These are phyloP conservation scores for Hysterangium stoloniferum DNA, from an alignment of 768 basidiomycete genomes.

Conservation along the genomic window DNA sequence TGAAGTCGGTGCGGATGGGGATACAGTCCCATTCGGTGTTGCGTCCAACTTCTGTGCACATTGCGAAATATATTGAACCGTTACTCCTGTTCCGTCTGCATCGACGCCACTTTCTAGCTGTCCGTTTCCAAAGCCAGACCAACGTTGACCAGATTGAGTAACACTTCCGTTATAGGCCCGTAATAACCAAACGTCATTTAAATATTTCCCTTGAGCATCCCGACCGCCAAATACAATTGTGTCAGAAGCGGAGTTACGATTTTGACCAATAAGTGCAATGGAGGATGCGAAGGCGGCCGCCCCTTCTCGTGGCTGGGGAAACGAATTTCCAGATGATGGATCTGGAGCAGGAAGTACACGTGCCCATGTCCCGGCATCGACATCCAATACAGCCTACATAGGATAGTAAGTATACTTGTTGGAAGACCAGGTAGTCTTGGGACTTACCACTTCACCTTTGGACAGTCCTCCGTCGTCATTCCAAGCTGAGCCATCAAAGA, in stretches of 20 bases:
- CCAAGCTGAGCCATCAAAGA: constrained; percentile 58
- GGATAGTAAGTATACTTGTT: neutral
- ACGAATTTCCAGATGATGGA: constrained; percentile 46
- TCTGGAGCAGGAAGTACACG: constrained; percentile 71
- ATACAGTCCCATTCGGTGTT: no score
- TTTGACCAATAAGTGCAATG: constrained; percentile 47
- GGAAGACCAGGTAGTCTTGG: neutral
- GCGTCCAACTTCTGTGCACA: constrained; percentile 41
- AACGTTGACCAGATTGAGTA: constrained; percentile 44
- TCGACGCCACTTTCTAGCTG: constrained; percentile 50
- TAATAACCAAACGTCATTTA: constrained; percentile 73
- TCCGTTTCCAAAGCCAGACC: constrained; percentile 63
- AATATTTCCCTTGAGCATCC: constrained; percentile 55
- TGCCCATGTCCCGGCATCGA: constrained; percentile 56
- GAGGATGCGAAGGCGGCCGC: constrained; percentile 53
- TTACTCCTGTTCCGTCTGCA: constrained; percentile 64
- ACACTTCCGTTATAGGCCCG: constrained; percentile 61
- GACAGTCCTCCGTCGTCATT: constrained; percentile 51
- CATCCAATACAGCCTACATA: constrained; percentile 52
- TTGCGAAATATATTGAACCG: constrained; percentile 45
- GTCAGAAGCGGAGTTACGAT: constrained; percentile 46
- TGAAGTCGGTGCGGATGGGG: constrained; percentile 21
- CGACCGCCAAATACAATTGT: constrained; percentile 75
- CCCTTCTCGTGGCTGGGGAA: constrained; percentile 65
- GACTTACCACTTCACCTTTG: constrained; percentile 66